These are phyloP conservation scores for Botrytis deweyae DNA, from an alignment of 2,329 filamentous ascomycete species.

Conservation along the genomic window DNA sequence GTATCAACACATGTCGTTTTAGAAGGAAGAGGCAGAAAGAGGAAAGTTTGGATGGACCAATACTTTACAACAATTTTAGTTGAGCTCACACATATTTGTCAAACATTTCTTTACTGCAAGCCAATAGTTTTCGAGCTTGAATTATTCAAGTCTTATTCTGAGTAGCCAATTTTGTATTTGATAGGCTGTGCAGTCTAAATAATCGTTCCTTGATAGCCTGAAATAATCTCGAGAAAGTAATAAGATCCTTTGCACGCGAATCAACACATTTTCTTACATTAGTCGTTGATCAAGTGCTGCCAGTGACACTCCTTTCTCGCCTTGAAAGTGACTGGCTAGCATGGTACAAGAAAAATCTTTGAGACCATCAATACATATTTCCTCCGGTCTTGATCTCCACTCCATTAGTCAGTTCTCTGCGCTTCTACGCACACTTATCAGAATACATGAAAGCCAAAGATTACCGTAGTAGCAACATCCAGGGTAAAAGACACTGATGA, in stretches of 20 bases:
- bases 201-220: background rate
- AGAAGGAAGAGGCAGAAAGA: rapidly evolving
- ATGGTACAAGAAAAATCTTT: background rate
- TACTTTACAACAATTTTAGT: rapidly evolving
- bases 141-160: background rate
- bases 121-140: background rate
- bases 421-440: rapidly evolving
- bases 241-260: too few species aligned
- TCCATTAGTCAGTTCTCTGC: background rate
- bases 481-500: background rate
- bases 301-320: background rate
- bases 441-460: background rate
- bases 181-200: background rate
- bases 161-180: background rate
- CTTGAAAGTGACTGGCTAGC: background rate
- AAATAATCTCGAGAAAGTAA: background rate
- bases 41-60: rapidly evolving
- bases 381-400: background rate
- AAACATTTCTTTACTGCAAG: background rate
- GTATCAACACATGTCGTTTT: rapidly evolving
- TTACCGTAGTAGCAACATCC: background rate
- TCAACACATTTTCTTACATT: background rate
- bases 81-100: background rate
- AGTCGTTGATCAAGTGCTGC: background rate
- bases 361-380: too few species aligned